Evolutionary conservation across 1,284 basidiomycete genomes (phyloP).

Genomic region (Trichosporon sp.): DNA sequence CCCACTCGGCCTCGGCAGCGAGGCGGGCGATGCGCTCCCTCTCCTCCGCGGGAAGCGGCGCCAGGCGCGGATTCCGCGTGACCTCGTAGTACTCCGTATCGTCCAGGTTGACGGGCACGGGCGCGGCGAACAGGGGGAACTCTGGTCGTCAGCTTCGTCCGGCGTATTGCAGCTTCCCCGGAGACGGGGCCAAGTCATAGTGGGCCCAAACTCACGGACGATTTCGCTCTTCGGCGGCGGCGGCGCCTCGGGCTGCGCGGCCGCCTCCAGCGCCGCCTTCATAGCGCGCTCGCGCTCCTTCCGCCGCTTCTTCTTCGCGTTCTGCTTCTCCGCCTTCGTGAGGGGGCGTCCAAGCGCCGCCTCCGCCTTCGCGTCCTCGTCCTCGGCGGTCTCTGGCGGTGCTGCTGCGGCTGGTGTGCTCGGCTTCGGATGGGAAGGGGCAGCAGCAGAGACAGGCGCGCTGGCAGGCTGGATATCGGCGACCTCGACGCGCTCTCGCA

Average conservation of each 20-base stretch:
- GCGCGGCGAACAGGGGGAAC: slow-evolving; percentile 35
- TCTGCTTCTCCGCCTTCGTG: slow-evolving; percentile 47
- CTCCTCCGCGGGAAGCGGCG: not conserved
- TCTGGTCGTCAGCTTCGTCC: slow-evolving; percentile 12
- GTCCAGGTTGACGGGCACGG: slow-evolving; percentile 21
- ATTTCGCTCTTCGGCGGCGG: not conserved
- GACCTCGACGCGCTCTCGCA: slow-evolving; percentile 18
- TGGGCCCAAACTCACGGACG: slow-evolving; percentile 18
- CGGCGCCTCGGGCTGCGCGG: slow-evolving; percentile 10
- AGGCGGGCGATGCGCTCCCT: slow-evolving; percentile 2
- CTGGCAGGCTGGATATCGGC: not conserved
- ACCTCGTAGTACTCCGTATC: slow-evolving; percentile 24
- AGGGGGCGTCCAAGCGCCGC: slow-evolving; percentile 24
- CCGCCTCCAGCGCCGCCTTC: slow-evolving; percentile 16
- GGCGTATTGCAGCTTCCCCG: no score
- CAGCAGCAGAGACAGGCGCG: not conserved
- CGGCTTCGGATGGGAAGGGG: not conserved
- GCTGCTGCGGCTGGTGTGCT: not conserved
- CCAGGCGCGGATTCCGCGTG: slow-evolving; percentile 14
- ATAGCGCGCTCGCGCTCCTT: slow-evolving; percentile 38
- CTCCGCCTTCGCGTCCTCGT: slow-evolving; percentile 16
- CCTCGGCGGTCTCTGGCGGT: slow-evolving; percentile 6
- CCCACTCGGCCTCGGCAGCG: slow-evolving; percentile 8
- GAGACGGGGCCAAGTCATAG: not conserved
- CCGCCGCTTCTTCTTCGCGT: slow-evolving; percentile 44